phyloP scores from a whole-genome alignment of 495 filamentous ascomycete genomes.

The Darksidea phi region DNA sequence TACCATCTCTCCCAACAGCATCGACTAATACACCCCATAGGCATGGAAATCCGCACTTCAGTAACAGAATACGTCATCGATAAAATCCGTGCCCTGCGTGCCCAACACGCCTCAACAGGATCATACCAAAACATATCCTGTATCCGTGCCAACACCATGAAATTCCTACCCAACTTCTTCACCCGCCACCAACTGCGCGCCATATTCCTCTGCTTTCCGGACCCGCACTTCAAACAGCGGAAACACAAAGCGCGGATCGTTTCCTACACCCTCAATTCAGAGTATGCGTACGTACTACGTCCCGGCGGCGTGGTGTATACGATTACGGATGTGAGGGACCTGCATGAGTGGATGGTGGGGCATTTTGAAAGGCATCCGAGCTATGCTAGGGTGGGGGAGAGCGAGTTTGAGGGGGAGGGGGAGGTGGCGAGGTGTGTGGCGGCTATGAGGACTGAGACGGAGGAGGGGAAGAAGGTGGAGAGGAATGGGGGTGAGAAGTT shows the following conservation, averaged over 20 bases:
- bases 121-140: slow-evolving; percentile 83
- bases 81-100: slow-evolving; percentile 75
- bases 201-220: slow-evolving; percentile 97
- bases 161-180: slow-evolving; percentile 97
- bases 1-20: neutral
- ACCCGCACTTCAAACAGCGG: slow-evolving; percentile 94
- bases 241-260: slow-evolving; percentile 97
- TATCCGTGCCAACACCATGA: slow-evolving; percentile 93
- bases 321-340: slow-evolving; percentile 93
- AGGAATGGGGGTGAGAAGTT: slow-evolving; percentile 86
- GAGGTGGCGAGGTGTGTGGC: slow-evolving; percentile 71
- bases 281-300: slow-evolving; percentile 85
- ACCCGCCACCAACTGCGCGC: slow-evolving; percentile 68
- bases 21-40: slow-evolving; percentile 29
- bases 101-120: slow-evolving; percentile 51
- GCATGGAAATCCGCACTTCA: slow-evolving; percentile 86
- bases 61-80: slow-evolving; percentile 87
- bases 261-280: slow-evolving; percentile 78
- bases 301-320: slow-evolving; percentile 89
- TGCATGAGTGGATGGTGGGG: slow-evolving; percentile 86
- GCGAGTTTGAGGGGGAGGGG: slow-evolving; percentile 58
- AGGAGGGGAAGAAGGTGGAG: slow-evolving; percentile 96
- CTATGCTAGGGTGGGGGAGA: slow-evolving; percentile 58
- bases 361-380: slow-evolving; percentile 72
- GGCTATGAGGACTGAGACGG: slow-evolving; percentile 83